phyloP scores from a whole-genome alignment of 2,329 filamentous ascomycete genomes.

The Beauveria sp. region DNA sequence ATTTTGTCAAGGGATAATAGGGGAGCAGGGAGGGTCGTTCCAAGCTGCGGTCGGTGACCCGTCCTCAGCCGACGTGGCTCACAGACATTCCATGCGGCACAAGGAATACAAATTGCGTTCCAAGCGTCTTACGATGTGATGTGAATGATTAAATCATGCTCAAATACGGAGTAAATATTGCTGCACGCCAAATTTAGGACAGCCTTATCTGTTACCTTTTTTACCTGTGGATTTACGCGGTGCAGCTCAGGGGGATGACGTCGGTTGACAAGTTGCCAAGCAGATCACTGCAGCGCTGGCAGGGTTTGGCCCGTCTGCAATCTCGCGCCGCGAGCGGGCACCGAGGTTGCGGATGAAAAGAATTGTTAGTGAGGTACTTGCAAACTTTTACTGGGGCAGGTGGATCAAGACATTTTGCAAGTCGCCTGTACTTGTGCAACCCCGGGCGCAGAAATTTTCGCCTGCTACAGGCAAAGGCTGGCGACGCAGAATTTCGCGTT shows the following conservation, averaged over 20 bases:
- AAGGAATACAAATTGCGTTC: not conserved
- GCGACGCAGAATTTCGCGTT: not conserved
- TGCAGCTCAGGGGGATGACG: not conserved
- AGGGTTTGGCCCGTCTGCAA: not conserved
- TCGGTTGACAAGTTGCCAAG: not conserved
- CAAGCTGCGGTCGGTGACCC: too few relatives aligned
- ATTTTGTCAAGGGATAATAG: not conserved
- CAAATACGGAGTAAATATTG: not conserved
- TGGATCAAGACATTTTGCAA: not conserved
- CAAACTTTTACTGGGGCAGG: not conserved
- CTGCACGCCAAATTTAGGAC: not conserved
- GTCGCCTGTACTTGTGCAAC: constrained; percentile 21
- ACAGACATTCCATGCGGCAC: constrained; percentile 1
- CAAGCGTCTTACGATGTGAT: not conserved
- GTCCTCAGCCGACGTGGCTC: not conserved
- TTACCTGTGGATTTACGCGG: not conserved
- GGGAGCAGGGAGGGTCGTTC: too few relatives aligned
- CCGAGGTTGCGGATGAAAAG: constrained; percentile 9
- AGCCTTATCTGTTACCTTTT: not conserved
- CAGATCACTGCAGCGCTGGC: too few relatives aligned
- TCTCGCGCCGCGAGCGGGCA: not conserved
- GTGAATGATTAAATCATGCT: not conserved
- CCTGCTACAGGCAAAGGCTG: constrained; percentile 6
- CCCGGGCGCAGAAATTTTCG: constrained; percentile 24
- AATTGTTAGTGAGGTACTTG: constrained; percentile 34